Evolutionary conservation across 2,329 filamentous ascomycete genomes (phyloP).

Genomic region (Didymella pinodella): DNA sequence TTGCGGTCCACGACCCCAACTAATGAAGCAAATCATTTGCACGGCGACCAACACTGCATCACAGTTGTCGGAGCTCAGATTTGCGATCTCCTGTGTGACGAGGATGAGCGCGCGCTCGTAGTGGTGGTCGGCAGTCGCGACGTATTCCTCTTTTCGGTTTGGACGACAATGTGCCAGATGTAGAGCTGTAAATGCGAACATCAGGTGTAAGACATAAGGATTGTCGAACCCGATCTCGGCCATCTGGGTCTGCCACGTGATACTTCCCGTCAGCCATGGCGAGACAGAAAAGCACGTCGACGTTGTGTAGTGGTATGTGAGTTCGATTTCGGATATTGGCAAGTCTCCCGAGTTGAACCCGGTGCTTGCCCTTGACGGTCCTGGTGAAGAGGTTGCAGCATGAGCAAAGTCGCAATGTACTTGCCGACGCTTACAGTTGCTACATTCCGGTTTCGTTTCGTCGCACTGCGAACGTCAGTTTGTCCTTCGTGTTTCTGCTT

Average conservation of each 20-base stretch:
- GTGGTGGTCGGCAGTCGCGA: constrained; percentile 30
- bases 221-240: constrained; percentile 32
- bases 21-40: constrained; percentile 38
- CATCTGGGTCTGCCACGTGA: constrained; percentile 28
- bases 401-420: constrained; percentile 34
- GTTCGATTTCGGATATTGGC: constrained; percentile 34
- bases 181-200: constrained; percentile 37
- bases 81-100: constrained; percentile 33
- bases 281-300: constrained; percentile 37
- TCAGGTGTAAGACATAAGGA: constrained; percentile 32
- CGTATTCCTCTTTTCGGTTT: constrained; percentile 28
- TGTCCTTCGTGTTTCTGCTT: not conserved
- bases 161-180: constrained; percentile 37
- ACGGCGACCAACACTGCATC: constrained; percentile 37
- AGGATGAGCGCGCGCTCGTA: constrained; percentile 33
- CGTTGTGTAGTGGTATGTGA: constrained; percentile 40
- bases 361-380: not conserved
- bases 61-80: constrained; percentile 30
- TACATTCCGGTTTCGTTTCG: constrained; percentile 38
- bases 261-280: constrained; percentile 23
- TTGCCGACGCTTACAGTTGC: constrained; percentile 35
- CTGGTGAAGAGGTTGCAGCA: not conserved
- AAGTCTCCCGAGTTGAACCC: constrained; percentile 7
- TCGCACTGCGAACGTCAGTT: constrained; percentile 34
- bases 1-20: constrained; percentile 36